Evolutionary conservation across 2,329 filamentous ascomycete species (phyloP).

Genomic region (Arthrobotrys pseudoclavata): DNA sequence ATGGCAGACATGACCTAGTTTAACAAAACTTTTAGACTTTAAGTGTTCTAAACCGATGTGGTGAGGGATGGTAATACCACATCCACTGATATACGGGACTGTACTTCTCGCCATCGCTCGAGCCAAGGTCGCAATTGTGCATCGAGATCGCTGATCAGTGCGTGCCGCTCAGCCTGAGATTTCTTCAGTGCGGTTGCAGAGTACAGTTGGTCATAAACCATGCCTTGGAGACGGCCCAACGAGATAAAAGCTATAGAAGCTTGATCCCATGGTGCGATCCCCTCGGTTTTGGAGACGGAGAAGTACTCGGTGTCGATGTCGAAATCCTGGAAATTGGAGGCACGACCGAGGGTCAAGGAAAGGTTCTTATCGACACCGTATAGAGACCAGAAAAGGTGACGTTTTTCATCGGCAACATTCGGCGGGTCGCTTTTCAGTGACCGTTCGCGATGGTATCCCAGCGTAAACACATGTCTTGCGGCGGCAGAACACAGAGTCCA

Average conservation of each 20-base stretch:
- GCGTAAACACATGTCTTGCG: constrained; percentile 42
- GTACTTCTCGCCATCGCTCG: constrained; percentile 50
- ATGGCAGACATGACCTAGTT: constrained; percentile 9
- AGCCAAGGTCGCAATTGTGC: constrained; percentile 44
- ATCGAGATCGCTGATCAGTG: constrained; percentile 41
- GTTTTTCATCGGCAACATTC: constrained; percentile 49
- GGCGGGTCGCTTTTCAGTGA: constrained; percentile 46
- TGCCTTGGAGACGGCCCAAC: constrained; percentile 44
- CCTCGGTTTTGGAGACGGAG: constrained; percentile 34
- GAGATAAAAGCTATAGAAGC: constrained; percentile 46
- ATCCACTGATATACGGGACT: constrained; percentile 17
- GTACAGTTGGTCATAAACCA: constrained; percentile 54
- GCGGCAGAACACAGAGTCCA: constrained; percentile 57
- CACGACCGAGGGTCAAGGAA: constrained; percentile 47
- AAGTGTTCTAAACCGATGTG: neutral
- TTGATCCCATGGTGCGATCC: constrained; percentile 43
- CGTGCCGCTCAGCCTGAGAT: constrained; percentile 47
- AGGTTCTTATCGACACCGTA: constrained; percentile 56
- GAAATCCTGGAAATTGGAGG: constrained; percentile 55
- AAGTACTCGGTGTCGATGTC: constrained; percentile 57
- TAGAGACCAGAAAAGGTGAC: constrained; percentile 55
- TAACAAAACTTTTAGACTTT: neutral
- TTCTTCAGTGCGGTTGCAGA: constrained; percentile 55
- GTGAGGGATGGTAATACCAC: constrained; percentile 16
- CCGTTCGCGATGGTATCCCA: constrained; percentile 53